A percentile compares a stretch with the other conserved stretches of the same genome.
phyloP scores from a whole-genome alignment of 73 alveolate genomes.

The Paramecium octaurelia region DNA sequence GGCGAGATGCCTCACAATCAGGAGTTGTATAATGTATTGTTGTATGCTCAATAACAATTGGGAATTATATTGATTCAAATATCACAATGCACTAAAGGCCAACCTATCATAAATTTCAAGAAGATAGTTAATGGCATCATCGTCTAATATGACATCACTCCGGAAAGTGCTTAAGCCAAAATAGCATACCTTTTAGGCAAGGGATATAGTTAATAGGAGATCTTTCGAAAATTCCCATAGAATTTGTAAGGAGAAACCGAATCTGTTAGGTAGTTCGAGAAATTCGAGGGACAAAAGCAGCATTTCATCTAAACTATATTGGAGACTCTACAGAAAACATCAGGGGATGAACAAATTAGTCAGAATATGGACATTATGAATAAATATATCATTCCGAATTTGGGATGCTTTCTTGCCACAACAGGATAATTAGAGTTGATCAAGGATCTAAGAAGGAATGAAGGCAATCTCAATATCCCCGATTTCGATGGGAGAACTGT shows the following conservation, averaged over 20 bases:
- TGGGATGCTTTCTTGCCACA: constrained; percentile 56
- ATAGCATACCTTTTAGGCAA: constrained; percentile 49
- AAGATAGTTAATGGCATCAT: not conserved
- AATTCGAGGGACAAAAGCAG: constrained; percentile 45
- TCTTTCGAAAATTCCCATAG: not conserved
- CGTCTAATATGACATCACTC: constrained; percentile 31
- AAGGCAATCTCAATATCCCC: constrained; percentile 46
- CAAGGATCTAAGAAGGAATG: constrained; percentile 20
- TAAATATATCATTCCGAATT: constrained; percentile 46
- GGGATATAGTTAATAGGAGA: constrained; percentile 12
- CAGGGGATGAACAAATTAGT: constrained; percentile 32
- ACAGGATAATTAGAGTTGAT: constrained; percentile 38
- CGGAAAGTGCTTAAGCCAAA: constrained; percentile 58
- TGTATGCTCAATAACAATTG: not conserved
- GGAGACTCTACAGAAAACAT: not conserved
- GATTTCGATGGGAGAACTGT: constrained; percentile 59
- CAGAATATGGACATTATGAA: constrained; percentile 46
- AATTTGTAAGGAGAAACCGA: constrained; percentile 50
- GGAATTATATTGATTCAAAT: not conserved
- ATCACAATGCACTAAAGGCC: not conserved
- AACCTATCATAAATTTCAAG: not conserved
- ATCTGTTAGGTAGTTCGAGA: not conserved
- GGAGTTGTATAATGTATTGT: not conserved
- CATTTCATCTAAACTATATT: constrained; percentile 48
- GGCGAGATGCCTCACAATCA: constrained; percentile 43